Evolutionary conservation across 2,329 filamentous ascomycete species (phyloP).

Genomic region (Dothideomycetes sp.): DNA sequence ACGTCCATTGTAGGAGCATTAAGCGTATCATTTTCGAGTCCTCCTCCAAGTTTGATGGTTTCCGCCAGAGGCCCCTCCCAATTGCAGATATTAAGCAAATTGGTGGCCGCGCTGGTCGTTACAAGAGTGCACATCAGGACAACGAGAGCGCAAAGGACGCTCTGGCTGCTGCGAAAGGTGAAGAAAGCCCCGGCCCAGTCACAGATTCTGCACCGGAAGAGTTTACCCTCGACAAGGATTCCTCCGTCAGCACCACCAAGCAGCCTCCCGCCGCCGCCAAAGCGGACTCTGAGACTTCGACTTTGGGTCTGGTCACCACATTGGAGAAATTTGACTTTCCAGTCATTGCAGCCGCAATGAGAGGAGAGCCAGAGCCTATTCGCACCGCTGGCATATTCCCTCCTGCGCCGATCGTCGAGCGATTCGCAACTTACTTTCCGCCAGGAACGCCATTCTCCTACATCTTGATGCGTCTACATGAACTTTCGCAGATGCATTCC

Average conservation of each 20-base stretch:
- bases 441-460: constrained; percentile 71
- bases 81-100: constrained; percentile 89
- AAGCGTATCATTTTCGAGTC: constrained; percentile 83
- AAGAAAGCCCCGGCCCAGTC: constrained; percentile 9
- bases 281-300: constrained; percentile 18
- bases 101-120: constrained; percentile 82
- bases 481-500: constrained; percentile 52
- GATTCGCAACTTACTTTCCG: constrained; percentile 74
- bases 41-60: constrained; percentile 60
- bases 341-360: constrained; percentile 52
- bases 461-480: constrained; percentile 63
- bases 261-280: constrained; percentile 4
- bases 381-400: constrained; percentile 63
- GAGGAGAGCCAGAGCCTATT: constrained; percentile 53
- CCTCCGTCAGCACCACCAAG: neutral
- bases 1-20: constrained; percentile 44
- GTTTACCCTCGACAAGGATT: neutral
- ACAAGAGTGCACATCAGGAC: constrained; percentile 56
- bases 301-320: constrained; percentile 66
- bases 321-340: constrained; percentile 60
- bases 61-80: constrained; percentile 44
- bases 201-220: neutral
- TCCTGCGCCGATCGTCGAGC: constrained; percentile 57
- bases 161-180: constrained; percentile 17
- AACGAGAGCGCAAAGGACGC: constrained; percentile 18